These are phyloP conservation scores for Amaranthus tricolor DNA, from an alignment of 179 eudicot species.

Conservation along the genomic window DNA sequence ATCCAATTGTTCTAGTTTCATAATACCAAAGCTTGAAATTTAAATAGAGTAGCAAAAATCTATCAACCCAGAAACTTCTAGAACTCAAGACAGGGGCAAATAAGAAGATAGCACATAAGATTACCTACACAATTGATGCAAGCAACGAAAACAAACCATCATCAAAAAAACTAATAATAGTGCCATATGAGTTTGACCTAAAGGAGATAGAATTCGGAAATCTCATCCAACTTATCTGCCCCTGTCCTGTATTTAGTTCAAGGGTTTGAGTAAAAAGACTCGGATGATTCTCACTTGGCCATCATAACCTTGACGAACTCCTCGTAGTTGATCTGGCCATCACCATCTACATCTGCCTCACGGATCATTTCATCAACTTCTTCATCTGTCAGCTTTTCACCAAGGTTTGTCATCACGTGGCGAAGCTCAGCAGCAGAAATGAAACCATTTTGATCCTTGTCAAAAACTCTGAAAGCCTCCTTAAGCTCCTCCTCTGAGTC, in stretches of 20 bases:
- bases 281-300: constrained; percentile 39
- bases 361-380: constrained; percentile 42
- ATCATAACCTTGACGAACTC: constrained; percentile 39
- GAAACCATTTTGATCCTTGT: constrained; percentile 54
- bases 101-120: constrained; percentile 19
- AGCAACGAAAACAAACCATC: constrained; percentile 23
- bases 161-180: constrained; percentile 18
- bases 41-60: constrained; percentile 25
- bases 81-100: constrained; percentile 17
- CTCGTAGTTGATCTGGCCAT: constrained; percentile 38
- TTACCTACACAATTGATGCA: constrained; percentile 33
- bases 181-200: constrained; percentile 32
- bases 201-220: constrained; percentile 27
- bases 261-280: constrained; percentile 27
- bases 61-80: constrained; percentile 31
- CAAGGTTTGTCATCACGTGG: constrained; percentile 36
- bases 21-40: constrained; percentile 15
- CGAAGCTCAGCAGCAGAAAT: constrained; percentile 51
- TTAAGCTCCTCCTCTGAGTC: constrained; percentile 56
- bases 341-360: constrained; percentile 37
- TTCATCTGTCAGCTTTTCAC: constrained; percentile 36
- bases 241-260: constrained; percentile 14
- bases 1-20: constrained; percentile 36
- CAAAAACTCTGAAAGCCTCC: constrained; percentile 52
- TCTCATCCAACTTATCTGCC: constrained; percentile 35